These are phyloP conservation scores for Helotiales sp. DNA, from an alignment of 2,329 filamentous ascomycete species.

Conservation along the genomic window DNA sequence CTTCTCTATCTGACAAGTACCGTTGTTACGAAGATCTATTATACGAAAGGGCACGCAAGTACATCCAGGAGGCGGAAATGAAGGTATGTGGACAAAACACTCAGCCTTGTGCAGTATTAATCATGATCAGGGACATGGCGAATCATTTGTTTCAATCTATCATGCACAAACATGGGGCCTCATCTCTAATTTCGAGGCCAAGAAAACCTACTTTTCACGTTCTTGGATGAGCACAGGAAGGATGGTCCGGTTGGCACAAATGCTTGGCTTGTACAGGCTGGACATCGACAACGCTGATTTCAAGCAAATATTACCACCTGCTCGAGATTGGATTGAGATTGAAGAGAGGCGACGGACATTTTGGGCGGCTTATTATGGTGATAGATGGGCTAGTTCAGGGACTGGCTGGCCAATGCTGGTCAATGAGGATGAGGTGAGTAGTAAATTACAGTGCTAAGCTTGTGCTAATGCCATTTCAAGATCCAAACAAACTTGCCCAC, in stretches of 20 bases:
- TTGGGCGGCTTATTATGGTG: constrained; percentile 81
- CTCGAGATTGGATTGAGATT: constrained; percentile 77
- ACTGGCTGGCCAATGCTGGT: constrained; percentile 75
- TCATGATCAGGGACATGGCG: constrained; percentile 62
- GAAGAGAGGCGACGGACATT: constrained; percentile 83
- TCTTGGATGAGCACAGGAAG: constrained; percentile 81
- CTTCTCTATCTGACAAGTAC: constrained; percentile 72
- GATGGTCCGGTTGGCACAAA: constrained; percentile 69
- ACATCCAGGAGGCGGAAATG: constrained; percentile 82
- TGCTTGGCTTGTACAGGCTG: constrained; percentile 81
- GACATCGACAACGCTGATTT: constrained; percentile 66
- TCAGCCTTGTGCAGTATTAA: constrained; percentile 2
- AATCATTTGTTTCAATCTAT: constrained; percentile 74
- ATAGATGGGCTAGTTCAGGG: constrained; percentile 80
- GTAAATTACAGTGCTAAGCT: neutral
- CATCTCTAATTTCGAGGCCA: constrained; percentile 78
- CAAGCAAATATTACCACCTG: constrained; percentile 71
- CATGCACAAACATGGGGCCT: constrained; percentile 82
- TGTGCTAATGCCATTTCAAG: constrained; percentile 13
- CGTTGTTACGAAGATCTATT: constrained; percentile 71
- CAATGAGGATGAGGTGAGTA: constrained; percentile 63
- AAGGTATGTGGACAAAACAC: constrained; percentile 46
- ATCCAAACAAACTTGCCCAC: constrained; percentile 73
- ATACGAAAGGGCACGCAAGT: constrained; percentile 79
- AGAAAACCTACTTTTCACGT: constrained; percentile 79